Evolutionary conservation across 2,329 filamentous ascomycete species (phyloP).

Genomic region (Coniochaeta sp.): DNA sequence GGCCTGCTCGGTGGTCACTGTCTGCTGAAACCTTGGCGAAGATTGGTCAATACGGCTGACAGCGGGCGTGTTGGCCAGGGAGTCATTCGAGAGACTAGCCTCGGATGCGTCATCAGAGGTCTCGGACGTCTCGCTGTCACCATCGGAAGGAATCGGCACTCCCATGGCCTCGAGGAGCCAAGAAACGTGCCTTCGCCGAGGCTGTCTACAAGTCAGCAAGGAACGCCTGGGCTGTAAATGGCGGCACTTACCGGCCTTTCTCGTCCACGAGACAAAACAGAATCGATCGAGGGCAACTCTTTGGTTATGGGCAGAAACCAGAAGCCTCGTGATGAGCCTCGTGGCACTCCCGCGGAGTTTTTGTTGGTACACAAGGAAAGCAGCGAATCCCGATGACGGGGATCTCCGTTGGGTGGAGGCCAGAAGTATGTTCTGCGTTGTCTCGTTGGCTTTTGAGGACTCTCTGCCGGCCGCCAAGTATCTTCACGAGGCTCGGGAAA

Average conservation of each 20-base stretch:
- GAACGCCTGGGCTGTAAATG: no score
- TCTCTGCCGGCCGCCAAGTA: background rate
- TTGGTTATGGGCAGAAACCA: background rate
- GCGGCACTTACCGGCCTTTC: background rate
- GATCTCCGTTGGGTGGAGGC: background rate
- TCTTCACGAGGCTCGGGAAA: background rate
- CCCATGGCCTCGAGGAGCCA: slow-evolving; percentile 2
- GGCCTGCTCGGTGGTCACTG: background rate
- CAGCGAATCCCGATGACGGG: background rate
- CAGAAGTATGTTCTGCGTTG: background rate
- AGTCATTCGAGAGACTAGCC: background rate
- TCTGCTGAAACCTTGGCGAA: no score
- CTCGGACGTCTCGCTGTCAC: background rate
- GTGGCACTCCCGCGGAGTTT: background rate
- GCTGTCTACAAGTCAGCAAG: background rate
- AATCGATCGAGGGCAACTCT: background rate
- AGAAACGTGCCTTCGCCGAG: background rate
- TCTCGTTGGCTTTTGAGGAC: background rate
- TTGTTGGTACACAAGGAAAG: background rate
- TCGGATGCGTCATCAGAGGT: background rate
- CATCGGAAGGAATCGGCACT: background rate
- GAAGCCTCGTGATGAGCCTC: background rate
- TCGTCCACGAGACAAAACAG: background rate
- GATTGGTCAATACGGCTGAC: background rate
- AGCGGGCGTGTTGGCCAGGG: background rate